phyloP scores from a whole-genome alignment of 345 rosid species.

The Alliaria petiolata region DNA sequence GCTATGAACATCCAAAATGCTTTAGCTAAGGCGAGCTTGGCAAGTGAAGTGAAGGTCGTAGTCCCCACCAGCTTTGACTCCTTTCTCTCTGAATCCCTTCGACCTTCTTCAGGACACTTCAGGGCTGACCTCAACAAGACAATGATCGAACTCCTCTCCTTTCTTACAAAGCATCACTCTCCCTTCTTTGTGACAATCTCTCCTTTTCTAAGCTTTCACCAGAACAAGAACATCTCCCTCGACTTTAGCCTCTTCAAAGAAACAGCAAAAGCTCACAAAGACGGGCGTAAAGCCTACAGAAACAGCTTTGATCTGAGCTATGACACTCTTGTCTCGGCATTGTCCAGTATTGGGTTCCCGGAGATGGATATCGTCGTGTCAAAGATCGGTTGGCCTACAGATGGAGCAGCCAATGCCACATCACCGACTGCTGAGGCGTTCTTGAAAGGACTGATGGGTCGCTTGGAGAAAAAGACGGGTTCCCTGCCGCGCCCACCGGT shows the following conservation, averaged over 20 bases:
- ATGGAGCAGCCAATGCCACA: constrained; percentile 76
- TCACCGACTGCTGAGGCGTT: constrained; percentile 51
- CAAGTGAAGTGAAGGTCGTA: constrained; percentile 66
- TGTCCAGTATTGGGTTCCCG: constrained; percentile 58
- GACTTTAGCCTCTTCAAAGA: constrained; percentile 68
- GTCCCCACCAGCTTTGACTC: constrained; percentile 81
- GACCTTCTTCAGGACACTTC: constrained; percentile 79
- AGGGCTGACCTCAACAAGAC: constrained; percentile 77
- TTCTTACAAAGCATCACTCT: constrained; percentile 60
- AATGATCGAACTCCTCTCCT: constrained; percentile 72
- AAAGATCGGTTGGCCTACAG: constrained; percentile 95
- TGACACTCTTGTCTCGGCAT: constrained; percentile 58
- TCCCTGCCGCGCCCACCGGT: constrained; percentile 54
- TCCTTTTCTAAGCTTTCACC: constrained; percentile 52
- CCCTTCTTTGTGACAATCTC: constrained; percentile 76
- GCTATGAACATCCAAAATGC: constrained; percentile 76
- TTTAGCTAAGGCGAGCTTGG: constrained; percentile 60
- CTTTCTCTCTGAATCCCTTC: constrained; percentile 52
- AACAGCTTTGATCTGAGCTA: constrained; percentile 78
- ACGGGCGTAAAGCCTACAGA: constrained; percentile 55
- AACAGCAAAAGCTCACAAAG: constrained; percentile 47
- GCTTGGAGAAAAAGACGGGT: constrained; percentile 58
- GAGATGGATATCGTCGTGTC: constrained; percentile 59
- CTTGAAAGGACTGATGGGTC: constrained; percentile 60
- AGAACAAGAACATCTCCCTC: constrained; percentile 70